A percentile compares a stretch with the other conserved stretches of the same genome.
phyloP scores from a whole-genome alignment of 1,284 basidiomycete species.

The Ustilago trichophora region DNA sequence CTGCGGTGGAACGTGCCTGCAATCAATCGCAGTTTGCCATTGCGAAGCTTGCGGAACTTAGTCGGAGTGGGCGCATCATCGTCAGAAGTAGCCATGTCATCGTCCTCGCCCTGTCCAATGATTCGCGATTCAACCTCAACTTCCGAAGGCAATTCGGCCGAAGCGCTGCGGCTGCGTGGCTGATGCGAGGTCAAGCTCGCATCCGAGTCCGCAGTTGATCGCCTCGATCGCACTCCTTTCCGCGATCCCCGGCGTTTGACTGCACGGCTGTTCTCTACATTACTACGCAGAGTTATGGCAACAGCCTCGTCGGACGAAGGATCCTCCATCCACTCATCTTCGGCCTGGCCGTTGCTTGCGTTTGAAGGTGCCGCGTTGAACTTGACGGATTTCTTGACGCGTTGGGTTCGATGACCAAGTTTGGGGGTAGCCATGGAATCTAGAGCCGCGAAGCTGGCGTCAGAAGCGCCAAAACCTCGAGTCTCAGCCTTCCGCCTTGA shows the following conservation, averaged over 20 bases:
- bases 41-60: constrained; percentile 58
- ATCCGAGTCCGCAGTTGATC: constrained; percentile 17
- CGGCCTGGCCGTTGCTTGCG: too few relatives aligned
- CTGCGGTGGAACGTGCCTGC: constrained; percentile 1
- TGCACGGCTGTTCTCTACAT: too few relatives aligned
- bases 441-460: neutral
- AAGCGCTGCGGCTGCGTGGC: constrained; percentile 23
- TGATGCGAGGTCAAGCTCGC: constrained; percentile 11
- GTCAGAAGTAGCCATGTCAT: constrained; percentile 12
- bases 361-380: constrained; percentile 6
- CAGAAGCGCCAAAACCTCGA: constrained; percentile 14
- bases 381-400: constrained; percentile 23
- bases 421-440: constrained; percentile 37
- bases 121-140: neutral
- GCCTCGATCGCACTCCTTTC: constrained; percentile 15
- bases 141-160: constrained; percentile 4
- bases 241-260: too few relatives aligned
- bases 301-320: constrained; percentile 20
- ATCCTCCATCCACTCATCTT: constrained; percentile 44
- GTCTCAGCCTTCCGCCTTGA: constrained; percentile 10
- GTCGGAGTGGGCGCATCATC: constrained; percentile 45
- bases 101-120: constrained; percentile 3
- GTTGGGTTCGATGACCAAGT: constrained; percentile 19
- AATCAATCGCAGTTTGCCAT: constrained; percentile 52
- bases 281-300: constrained; percentile 2